These are phyloP conservation scores for Silene coronaria DNA, from an alignment of 179 eudicot genomes.

Conservation along the genomic window DNA sequence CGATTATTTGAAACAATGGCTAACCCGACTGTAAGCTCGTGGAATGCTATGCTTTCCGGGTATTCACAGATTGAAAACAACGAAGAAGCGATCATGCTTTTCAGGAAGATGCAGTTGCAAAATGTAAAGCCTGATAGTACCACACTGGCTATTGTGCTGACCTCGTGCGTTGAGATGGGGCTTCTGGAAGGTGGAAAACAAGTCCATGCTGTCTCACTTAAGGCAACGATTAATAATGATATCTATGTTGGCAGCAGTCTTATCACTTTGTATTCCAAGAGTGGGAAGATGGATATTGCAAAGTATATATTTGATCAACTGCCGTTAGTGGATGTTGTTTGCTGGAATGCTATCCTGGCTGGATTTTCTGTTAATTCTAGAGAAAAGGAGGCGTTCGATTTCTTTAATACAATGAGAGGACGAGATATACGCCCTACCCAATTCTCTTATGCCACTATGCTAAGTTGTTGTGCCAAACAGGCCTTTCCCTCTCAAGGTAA, in stretches of 20 bases:
- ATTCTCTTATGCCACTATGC: slow-evolving; percentile 52
- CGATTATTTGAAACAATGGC: slow-evolving; percentile 50
- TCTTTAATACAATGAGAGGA: slow-evolving; percentile 45
- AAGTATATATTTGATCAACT: slow-evolving; percentile 40
- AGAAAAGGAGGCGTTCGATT: slow-evolving; percentile 46
- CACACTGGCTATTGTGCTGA: slow-evolving; percentile 53
- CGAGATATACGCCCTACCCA: slow-evolving; percentile 46
- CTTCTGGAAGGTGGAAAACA: slow-evolving; percentile 55
- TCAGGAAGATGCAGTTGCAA: slow-evolving; percentile 59
- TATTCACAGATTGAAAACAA: slow-evolving; percentile 50
- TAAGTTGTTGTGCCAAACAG: slow-evolving; percentile 55
- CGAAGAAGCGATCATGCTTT: slow-evolving; percentile 48
- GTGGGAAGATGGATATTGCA: slow-evolving; percentile 43
- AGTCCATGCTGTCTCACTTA: slow-evolving; percentile 55
- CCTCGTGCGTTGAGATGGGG: slow-evolving; percentile 52
- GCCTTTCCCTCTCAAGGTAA: slow-evolving; percentile 51
- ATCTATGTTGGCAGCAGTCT: slow-evolving; percentile 63
- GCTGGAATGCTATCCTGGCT: slow-evolving; percentile 66
- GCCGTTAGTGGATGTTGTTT: slow-evolving; percentile 49
- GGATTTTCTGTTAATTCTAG: slow-evolving; percentile 51
- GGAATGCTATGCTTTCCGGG: slow-evolving; percentile 72
- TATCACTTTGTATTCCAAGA: slow-evolving; percentile 56
- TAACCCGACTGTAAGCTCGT: slow-evolving; percentile 54
- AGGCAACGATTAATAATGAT: slow-evolving; percentile 32
- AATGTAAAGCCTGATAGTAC: slow-evolving; percentile 51